A percentile compares a stretch with the other conserved stretches of the same genome.
phyloP scores from a whole-genome alignment of 176 grass and related monocot species.

The Puya raimondii region DNA sequence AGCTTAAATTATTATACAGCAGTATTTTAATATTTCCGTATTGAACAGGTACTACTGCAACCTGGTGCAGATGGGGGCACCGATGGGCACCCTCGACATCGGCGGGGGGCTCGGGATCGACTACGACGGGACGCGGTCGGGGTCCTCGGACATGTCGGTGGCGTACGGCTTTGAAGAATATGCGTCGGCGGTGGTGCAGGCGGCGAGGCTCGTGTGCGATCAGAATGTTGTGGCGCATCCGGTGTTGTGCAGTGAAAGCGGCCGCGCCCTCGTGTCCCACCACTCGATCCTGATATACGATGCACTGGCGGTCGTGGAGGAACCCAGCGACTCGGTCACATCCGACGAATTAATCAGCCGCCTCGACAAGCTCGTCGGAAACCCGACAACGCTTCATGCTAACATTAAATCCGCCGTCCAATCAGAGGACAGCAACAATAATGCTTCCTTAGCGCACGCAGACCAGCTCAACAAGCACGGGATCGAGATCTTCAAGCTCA shows the following conservation, averaged over 20 bases:
- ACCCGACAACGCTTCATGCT: not conserved
- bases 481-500: not conserved
- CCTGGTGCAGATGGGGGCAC: not conserved
- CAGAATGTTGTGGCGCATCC: not conserved
- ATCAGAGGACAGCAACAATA: not conserved
- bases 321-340: not conserved
- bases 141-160: not conserved
- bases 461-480: not conserved
- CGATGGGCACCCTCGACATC: not conserved
- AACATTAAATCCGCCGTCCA: not conserved
- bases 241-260: not conserved
- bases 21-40: not conserved
- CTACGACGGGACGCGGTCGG: not conserved
- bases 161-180: not conserved
- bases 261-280: not conserved
- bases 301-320: not conserved
- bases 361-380: not conserved
- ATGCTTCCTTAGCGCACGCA: not conserved
- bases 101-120: not conserved
- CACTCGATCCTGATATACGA: not conserved
- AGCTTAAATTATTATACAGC: too few species aligned
- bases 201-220: not conserved
- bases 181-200: not conserved
- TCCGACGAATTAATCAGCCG: not conserved
- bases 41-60: not conserved